Conservation (phyloP, 352 stramenopile genomes). For the Albugo laibachii region DNA sequence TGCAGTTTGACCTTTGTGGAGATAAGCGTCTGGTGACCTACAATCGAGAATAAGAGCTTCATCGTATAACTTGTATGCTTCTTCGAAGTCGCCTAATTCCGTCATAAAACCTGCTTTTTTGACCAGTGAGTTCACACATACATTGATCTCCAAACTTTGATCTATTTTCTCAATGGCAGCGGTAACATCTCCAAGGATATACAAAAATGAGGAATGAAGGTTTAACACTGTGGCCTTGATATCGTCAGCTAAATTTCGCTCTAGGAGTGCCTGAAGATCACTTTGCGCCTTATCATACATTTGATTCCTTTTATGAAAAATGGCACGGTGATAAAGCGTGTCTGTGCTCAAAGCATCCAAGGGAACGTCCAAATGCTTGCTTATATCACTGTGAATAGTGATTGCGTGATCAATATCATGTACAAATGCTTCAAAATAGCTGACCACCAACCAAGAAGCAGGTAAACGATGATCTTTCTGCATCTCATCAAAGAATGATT, state of each 20-base stretch:
- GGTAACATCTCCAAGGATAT: conserved; percentile 58
- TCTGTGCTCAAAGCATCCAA: conserved; percentile 24
- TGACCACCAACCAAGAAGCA: conserved; percentile 55
- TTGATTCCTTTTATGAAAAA: conserved; percentile 41
- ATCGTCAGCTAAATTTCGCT: conserved; percentile 18
- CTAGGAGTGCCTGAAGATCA: conserved; percentile 19
- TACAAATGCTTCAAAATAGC: conserved; percentile 74
- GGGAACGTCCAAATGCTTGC: conserved; percentile 21
- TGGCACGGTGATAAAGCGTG: conserved; percentile 32
- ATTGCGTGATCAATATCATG: conserved; percentile 45
- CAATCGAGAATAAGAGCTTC: conserved; percentile 42
- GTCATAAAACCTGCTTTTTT: conserved; percentile 71
- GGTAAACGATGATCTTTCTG: conserved; percentile 50
- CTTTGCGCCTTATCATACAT: conserved; percentile 27
- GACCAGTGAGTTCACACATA: conserved; percentile 35
- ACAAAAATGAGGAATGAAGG: conserved; percentile 60
- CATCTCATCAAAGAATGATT: conserved; percentile 47
- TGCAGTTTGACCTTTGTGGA: conserved; percentile 68
- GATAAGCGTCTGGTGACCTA: conserved; percentile 56
- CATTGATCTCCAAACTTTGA: conserved; percentile 15
- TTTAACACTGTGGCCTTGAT: conserved; percentile 19
- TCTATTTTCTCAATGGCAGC: conserved; percentile 41
- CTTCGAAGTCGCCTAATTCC: conserved; percentile 45
- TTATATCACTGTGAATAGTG: conserved; percentile 35
- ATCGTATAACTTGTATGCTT: conserved; percentile 36